Base-by-base conservation (phyloP, 2,329 filamentous ascomycete species). In the Diplocarpon mali region DNA sequence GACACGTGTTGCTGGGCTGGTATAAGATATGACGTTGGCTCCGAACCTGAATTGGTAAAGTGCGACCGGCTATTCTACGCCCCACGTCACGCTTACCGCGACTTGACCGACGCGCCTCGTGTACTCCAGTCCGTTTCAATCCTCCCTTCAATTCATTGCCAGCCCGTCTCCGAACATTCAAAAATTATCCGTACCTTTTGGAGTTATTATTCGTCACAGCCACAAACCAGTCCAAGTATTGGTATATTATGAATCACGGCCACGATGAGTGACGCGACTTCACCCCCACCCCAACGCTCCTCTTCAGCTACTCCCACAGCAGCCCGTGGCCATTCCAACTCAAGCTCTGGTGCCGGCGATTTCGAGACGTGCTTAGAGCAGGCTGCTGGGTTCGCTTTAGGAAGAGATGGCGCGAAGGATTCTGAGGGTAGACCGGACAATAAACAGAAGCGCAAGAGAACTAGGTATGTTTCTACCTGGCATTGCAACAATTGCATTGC, bases 371-470 rank as follows among this genome's bases (percentile, higher is more conserved):
- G 52, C 41, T 42, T 48, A 15, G 50, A 52, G 5, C 50, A 54
- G 16, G 48, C 49, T 12, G 39, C 47, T 27, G 42, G 42, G 38
- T 50, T 50, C 40, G 37, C 42, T 14, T 43, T 35, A 17, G 59
- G 50, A 35, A 54, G 56, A 27, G 59, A 56, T 29, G 45, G 32
- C 16, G 44, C 48, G 13, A 51, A 48, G 6, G 48, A 53, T 31
- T 45, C 32, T 32, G 59, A 56, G 42, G 53, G 40, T 35, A 53
- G 64, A 71, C 69, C 53, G 17, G 55, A 58, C 15, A 55, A 48
- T 13, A 60, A 59, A 44, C 58, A 60, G 43, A 78, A 75, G 67
- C 69, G 76, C 64, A 80, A 80, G 63, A 66, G 76, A 52, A 80
- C 76, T 47, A 73, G 73, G 76, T 80, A 72, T 57, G 72, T 69